Conservation (phyloP, 2,329 filamentous ascomycete genomes). For the Colletotrichum brevisporum region DNA sequence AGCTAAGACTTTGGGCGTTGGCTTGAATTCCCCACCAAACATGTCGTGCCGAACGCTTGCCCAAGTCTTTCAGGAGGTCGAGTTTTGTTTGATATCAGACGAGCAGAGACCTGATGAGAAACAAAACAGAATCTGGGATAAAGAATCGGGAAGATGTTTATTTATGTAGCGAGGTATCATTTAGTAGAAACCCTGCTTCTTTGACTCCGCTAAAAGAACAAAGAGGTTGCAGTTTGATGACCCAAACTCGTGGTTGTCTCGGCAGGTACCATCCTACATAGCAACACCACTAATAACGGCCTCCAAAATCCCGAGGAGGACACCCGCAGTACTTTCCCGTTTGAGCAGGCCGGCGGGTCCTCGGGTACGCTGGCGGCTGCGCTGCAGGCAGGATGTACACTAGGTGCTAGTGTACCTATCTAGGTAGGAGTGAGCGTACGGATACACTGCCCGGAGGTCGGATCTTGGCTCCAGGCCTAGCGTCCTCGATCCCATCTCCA, state of each 20-base stretch:
- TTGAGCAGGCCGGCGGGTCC: conserved; percentile 30
- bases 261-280: no score
- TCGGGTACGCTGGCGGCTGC: conserved; percentile 6
- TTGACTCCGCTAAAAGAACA: no score
- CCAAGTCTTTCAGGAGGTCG: not conserved
- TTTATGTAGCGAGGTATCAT: not conserved
- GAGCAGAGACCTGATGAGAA: no score
- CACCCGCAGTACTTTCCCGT: conserved; percentile 30
- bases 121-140: no score
- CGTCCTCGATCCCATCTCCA: conserved; percentile 10
- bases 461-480: conserved; percentile 32
- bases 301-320: conserved; percentile 1
- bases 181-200: no score
- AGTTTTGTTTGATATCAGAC: not conserved
- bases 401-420: not conserved
- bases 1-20: conserved; percentile 27
- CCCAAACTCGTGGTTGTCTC: no score
- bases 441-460: not conserved
- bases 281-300: conserved; percentile 7
- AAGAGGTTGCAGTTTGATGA: no score
- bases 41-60: not conserved
- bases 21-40: conserved; percentile 3
- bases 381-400: not conserved
- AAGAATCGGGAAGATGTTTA: not conserved
- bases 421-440: no score